Evolutionary conservation across 2,329 filamentous ascomycete genomes (phyloP).

Genomic region (Ascochyta clinopodiicola): DNA sequence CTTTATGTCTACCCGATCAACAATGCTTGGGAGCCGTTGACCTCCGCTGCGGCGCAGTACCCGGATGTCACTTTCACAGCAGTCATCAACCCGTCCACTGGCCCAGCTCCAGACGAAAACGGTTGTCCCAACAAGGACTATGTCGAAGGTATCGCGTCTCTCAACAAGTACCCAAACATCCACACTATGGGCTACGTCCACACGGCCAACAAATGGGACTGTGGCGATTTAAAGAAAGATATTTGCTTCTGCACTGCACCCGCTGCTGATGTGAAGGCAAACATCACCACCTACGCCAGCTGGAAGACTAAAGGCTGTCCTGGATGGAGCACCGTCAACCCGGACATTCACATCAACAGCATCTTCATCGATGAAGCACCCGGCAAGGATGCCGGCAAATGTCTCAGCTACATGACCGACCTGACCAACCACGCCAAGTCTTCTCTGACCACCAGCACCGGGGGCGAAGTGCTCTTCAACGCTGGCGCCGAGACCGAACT

Average conservation of each 20-base stretch:
- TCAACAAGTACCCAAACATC: slow-evolving; percentile 15
- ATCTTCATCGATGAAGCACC: slow-evolving; percentile 18
- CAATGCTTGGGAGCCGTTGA: slow-evolving; percentile 14
- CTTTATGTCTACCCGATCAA: slow-evolving; percentile 15
- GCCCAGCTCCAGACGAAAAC: slow-evolving; percentile 2
- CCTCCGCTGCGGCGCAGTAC: slow-evolving; percentile 12
- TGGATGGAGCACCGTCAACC: slow-evolving; percentile 9
- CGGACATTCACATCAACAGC: slow-evolving; percentile 16
- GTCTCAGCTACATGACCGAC: slow-evolving; percentile 15
- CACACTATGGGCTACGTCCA: slow-evolving; percentile 18
- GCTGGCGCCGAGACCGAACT: slow-evolving; percentile 9
- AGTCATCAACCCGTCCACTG: slow-evolving; percentile 15
- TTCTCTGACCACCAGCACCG: slow-evolving; percentile 3
- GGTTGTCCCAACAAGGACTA: slow-evolving; percentile 13
- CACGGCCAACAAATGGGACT: slow-evolving; percentile 14
- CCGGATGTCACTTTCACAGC: slow-evolving; percentile 15
- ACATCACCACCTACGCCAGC: slow-evolving; percentile 14
- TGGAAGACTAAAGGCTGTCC: slow-evolving; percentile 6
- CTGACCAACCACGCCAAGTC: slow-evolving; percentile 10
- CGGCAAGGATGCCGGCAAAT: slow-evolving; percentile 5
- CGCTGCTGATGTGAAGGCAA: slow-evolving; percentile 10
- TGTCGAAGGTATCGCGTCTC: slow-evolving; percentile 3
- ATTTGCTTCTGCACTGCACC: slow-evolving; percentile 17
- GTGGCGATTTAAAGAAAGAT: background rate
- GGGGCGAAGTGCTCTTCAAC: slow-evolving; percentile 16